A percentile compares a stretch with the other conserved stretches of the same genome.
Evolutionary conservation across 305 asterid genomes (phyloP).

Genomic region (Striga hermonthica): DNA sequence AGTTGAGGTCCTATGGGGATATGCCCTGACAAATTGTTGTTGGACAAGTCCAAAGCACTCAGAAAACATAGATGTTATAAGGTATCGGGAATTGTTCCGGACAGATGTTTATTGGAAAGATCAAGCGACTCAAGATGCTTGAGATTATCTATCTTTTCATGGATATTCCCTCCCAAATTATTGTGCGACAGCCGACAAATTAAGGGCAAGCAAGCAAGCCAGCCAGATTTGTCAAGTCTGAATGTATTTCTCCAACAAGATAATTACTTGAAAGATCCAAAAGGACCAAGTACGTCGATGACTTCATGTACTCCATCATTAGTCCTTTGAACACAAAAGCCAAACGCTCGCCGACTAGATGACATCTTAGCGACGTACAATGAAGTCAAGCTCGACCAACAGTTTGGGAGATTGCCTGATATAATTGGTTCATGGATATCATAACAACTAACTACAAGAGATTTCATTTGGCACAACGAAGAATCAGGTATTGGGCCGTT

Average conservation of each 20-base stretch:
- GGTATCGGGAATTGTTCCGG: no score
- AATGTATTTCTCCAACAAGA: background rate
- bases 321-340: constrained; percentile 11
- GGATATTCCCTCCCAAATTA: no score
- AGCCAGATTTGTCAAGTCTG: background rate
- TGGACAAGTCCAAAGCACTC: no score
- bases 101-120: no score
- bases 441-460: background rate
- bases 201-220: background rate
- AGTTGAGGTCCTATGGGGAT: background rate
- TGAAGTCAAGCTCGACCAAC: background rate
- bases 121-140: background rate
- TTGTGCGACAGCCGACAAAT: no score
- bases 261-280: background rate
- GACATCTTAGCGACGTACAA: background rate
- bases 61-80: no score
- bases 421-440: constrained; percentile 15
- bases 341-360: constrained; percentile 2
- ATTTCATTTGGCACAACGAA: constrained; percentile 11
- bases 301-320: background rate
- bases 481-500: constrained; percentile 15
- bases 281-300: background rate
- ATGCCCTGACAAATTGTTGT: background rate
- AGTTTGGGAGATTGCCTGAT: constrained; percentile 15
- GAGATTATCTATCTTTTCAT: no score